Conservation (phyloP, 495 filamentous ascomycete species). For the Lasiosphaeria hispida region DNA sequence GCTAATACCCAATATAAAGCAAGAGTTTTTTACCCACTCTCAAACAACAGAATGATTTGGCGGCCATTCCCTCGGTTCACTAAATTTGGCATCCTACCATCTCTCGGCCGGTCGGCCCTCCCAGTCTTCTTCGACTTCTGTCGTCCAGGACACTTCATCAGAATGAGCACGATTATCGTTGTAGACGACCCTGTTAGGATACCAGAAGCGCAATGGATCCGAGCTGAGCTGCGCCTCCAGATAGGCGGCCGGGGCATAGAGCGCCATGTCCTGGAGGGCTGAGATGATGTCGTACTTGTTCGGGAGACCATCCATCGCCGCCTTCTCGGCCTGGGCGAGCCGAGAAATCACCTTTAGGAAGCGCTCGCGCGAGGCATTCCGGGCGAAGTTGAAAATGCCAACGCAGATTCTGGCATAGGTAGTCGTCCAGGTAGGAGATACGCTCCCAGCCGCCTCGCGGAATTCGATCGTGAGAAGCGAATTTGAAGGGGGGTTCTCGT, state of each 20-base stretch:
- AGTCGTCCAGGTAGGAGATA: slow-evolving; percentile 6
- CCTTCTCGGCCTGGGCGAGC: slow-evolving; percentile 17
- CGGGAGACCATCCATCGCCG: not conserved
- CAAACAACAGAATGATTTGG: too few relatives aligned
- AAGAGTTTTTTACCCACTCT: too few relatives aligned
- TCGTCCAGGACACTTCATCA: too few relatives aligned
- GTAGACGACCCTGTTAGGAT: not conserved
- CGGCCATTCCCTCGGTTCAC: too few relatives aligned
- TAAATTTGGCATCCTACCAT: too few relatives aligned
- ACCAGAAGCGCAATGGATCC: slow-evolving; percentile 12
- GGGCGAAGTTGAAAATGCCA: slow-evolving; percentile 17
- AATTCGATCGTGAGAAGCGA: slow-evolving; percentile 18
- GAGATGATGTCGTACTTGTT: slow-evolving; percentile 16
- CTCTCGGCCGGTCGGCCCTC: too few relatives aligned
- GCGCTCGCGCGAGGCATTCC: not conserved
- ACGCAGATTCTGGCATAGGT: slow-evolving; percentile 18
- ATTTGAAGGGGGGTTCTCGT: too few relatives aligned
- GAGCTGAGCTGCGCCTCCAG: slow-evolving; percentile 8
- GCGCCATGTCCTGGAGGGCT: slow-evolving; percentile 13
- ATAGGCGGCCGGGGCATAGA: not conserved
- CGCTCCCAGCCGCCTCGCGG: slow-evolving; percentile 16
- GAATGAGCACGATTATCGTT: too few relatives aligned
- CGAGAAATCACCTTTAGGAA: slow-evolving; percentile 5
- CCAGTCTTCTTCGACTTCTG: too few relatives aligned
- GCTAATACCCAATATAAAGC: too few relatives aligned